Evolutionary conservation across 306 rosid genomes (phyloP), one percentile per base, ranked within the genome.

Genomic region (Rubus parviflorus): DNA sequence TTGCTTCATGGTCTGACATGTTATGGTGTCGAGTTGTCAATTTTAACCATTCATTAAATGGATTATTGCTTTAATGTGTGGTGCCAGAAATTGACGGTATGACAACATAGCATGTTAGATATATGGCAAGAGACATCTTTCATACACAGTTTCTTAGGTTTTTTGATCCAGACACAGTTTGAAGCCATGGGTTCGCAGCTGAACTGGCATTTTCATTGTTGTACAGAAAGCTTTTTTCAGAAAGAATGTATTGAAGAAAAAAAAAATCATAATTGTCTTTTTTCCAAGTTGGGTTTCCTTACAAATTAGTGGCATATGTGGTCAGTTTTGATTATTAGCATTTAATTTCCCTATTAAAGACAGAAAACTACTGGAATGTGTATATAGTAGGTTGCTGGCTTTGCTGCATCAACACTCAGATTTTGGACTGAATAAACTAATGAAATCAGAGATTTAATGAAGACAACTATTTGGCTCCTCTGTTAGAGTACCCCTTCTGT

Each of bases 161-260:
- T 4, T 23, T 58, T 58, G 23, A 11, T 20, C 38, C 11, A 38
- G 65, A 41, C 51, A 56, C 49, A 73, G n/a, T 7, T 15, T 10
- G 12, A n/a, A 73, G 77, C 67, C 68, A 22, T 42, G 58, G 74
- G 17, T 56, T 64, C 25, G 16, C 49, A 74, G 77, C 56, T 43
- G 57, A 72, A 58, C 46, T 60, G 56, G 43, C 67, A 62, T 62
- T 10, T 30, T 42, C 35, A 30, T 30, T 30, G 6, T 62, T 62
- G 67, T 62, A 13, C 43, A 62, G n/a, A 35, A 15, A 15, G 19
- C 43, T 62, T 62, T 62, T 62, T 47, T 62, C 45, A 35, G 68
- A 62, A 35, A 13, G 68, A 30, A 30, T 62, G 42, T 25, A 62
- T 53, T 37, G 2, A 54, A 15, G 23, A 35, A 20, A 54, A 57